Conservation (phyloP, 768 basidiomycete genomes). For the Phlebiopsis flavidoalba region DNA sequence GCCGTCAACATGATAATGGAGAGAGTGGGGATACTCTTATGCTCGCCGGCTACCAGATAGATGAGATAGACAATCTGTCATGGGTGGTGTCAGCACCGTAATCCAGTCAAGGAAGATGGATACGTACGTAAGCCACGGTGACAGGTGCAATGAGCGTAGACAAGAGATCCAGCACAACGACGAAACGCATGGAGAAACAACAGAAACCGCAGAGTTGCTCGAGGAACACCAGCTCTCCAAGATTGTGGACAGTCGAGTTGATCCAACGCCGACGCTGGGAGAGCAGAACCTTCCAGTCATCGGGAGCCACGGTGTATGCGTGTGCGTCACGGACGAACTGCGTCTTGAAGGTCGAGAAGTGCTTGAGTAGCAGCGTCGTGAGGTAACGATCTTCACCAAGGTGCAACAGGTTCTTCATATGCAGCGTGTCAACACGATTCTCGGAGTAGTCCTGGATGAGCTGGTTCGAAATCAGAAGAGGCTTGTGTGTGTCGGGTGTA, state of each 20-base stretch:
- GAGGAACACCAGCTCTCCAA: constrained; percentile 88
- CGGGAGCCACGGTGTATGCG: constrained; percentile 92
- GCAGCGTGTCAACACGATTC: constrained; percentile 93
- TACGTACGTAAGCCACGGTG: constrained; percentile 82
- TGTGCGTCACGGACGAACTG: constrained; percentile 94
- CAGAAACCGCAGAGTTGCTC: constrained; percentile 95
- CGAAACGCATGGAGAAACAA: constrained; percentile 98
- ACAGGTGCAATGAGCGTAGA: constrained; percentile 84
- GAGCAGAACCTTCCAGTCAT: constrained; percentile 89
- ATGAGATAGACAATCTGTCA: constrained; percentile 82
- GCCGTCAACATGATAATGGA: constrained; percentile 92
- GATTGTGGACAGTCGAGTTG: constrained; percentile 97
- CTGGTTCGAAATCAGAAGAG: constrained; percentile 86
- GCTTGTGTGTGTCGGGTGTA: constrained; percentile 93
- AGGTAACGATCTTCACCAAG: constrained; percentile 99
- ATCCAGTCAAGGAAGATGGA: not conserved
- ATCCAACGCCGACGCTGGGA: constrained; percentile 99
- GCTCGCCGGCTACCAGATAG: constrained; percentile 65
- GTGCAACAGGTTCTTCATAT: constrained; percentile 97
- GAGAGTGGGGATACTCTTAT: constrained; percentile 66
- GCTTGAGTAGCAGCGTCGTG: constrained; percentile 91
- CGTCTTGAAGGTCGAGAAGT: constrained; percentile 92
- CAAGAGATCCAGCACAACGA: constrained; percentile 94
- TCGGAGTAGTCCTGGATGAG: constrained; percentile 92
- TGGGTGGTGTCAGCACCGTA: constrained; percentile 9